Conservation (phyloP, 805 yeast genomes). For the Naumovozyma dairenensis region DNA sequence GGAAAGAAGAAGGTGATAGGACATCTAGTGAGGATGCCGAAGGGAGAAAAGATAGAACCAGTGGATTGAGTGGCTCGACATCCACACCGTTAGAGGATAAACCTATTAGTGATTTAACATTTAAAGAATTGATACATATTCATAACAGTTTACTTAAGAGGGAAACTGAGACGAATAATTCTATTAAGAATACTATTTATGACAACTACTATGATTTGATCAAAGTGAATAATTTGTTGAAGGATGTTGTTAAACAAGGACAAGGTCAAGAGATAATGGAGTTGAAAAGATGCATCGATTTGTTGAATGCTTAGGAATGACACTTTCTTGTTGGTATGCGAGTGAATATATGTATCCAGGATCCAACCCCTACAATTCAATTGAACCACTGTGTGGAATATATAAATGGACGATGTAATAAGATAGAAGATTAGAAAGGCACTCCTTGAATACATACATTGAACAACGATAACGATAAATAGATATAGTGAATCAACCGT, state of each 20-base stretch:
- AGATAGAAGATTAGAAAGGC: no score
- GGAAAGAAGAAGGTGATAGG: neutral
- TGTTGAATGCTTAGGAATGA: neutral
- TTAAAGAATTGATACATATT: conserved; percentile 17
- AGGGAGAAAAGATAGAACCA: neutral
- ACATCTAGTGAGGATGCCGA: no score
- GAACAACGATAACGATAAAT: no score
- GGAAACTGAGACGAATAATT: conserved; percentile 28
- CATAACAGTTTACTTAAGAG: conserved; percentile 22
- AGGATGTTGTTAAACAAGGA: neutral
- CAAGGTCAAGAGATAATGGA: neutral
- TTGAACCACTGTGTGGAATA: no score
- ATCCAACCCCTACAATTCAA: no score
- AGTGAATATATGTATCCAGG: no score
- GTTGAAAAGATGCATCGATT: neutral
- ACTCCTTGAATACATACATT: no score
- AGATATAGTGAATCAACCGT: no score
- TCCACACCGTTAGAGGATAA: conserved; percentile 4
- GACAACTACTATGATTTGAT: conserved; percentile 68
- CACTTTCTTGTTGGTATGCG: no score
- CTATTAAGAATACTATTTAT: conserved; percentile 60
- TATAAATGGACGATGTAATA: no score
- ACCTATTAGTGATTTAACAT: conserved; percentile 10
- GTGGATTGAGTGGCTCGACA: neutral
- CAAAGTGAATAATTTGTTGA: conserved; percentile 49